A percentile compares a stretch with the other conserved stretches of the same genome.
Conservation (phyloP, 805 yeast species). For the Saccharomycopsis oosterbeekiorum region DNA sequence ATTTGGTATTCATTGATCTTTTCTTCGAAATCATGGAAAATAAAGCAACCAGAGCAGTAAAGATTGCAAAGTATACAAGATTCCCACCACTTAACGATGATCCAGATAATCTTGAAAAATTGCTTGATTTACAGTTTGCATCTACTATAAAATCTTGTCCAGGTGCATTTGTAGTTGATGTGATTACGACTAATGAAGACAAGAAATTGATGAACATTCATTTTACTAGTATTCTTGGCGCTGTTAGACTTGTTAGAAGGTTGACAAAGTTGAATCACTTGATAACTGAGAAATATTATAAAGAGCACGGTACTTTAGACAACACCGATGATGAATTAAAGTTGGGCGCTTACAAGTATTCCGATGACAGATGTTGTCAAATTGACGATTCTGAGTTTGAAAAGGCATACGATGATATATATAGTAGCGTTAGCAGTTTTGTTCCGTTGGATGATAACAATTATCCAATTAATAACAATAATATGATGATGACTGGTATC, state of each 20-base stretch:
- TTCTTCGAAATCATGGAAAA: constrained; percentile 10
- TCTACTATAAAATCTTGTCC: constrained; percentile 1
- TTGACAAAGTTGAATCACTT: constrained; percentile 3
- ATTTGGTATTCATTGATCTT: constrained; percentile 4
- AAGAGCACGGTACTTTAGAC: not conserved
- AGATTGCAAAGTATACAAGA: constrained; percentile 10
- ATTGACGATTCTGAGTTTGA: constrained; percentile 18
- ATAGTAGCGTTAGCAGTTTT: constrained; percentile 7
- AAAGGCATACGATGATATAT: constrained; percentile 8
- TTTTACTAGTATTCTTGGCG: constrained; percentile 12
- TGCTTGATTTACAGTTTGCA: constrained; percentile 12
- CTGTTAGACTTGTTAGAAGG: constrained; percentile 7
- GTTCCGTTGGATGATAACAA: not conserved
- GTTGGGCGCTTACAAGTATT: constrained; percentile 8
- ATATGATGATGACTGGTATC: not conserved
- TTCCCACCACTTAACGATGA: constrained; percentile 17
- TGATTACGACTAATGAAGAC: constrained; percentile 18
- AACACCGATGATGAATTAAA: not conserved
- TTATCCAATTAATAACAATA: not conserved
- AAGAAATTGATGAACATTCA: constrained; percentile 15
- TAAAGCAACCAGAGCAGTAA: constrained; percentile 16
- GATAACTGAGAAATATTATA: not conserved
- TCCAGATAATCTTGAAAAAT: constrained; percentile 18
- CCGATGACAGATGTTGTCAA: constrained; percentile 16
- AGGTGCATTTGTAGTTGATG: constrained; percentile 8